Conservation (phyloP, 306 rosid genomes). For the Cyclanthera cordifolia region DNA sequence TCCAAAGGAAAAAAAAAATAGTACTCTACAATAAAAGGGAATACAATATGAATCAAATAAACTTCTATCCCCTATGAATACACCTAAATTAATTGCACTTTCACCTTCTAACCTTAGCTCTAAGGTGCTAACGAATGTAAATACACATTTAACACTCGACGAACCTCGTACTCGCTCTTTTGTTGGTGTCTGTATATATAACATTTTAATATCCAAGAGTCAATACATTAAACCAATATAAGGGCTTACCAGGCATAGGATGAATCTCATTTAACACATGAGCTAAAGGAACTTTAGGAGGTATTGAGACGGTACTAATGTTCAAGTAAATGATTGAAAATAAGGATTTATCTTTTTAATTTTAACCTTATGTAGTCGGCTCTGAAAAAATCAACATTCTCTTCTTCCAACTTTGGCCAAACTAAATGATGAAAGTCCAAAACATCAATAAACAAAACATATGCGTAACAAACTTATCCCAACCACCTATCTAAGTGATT, state of each 20-base stretch:
- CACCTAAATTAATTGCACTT: too few relatives aligned
- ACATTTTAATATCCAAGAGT: too few relatives aligned
- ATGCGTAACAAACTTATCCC: background rate
- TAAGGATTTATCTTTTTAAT: conserved; percentile 76
- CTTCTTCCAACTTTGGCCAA: conserved; percentile 99
- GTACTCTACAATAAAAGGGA: too few relatives aligned
- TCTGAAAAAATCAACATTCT: conserved; percentile 88
- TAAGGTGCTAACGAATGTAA: too few relatives aligned
- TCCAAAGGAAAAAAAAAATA: too few relatives aligned
- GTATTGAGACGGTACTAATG: conserved; percentile 81
- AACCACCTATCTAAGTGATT: background rate
- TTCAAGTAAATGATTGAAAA: conserved; percentile 84
- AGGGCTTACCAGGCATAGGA: conserved; percentile 84
- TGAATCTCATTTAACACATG: conserved; percentile 91
- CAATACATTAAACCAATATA: too few relatives aligned
- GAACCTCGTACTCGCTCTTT: too few relatives aligned
- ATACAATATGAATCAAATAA: too few relatives aligned
- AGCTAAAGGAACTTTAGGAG: conserved; percentile 93
- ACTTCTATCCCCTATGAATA: too few relatives aligned
- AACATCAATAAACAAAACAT: conserved; percentile 13
- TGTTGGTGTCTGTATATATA: too few relatives aligned
- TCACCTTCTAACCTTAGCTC: too few relatives aligned
- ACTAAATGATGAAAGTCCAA: conserved; percentile 35
- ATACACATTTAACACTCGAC: too few relatives aligned
- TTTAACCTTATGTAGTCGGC: conserved; percentile 85